phyloP scores from a whole-genome alignment of 805 yeast genomes.

The Pichia nakasei region DNA sequence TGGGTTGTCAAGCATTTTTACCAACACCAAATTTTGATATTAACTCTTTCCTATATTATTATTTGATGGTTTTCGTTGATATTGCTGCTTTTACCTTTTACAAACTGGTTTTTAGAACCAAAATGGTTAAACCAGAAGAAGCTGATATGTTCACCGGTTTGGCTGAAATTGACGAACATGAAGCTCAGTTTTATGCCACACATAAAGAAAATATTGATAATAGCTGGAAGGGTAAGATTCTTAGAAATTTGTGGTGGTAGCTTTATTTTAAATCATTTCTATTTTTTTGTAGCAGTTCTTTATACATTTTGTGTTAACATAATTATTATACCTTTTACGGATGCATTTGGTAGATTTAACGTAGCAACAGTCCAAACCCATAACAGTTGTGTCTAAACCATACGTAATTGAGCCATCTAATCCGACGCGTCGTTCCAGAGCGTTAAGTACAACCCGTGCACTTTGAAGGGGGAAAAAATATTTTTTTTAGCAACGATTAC shows the following conservation, averaged over 20 bases:
- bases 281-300: background rate
- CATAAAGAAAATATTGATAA: background rate
- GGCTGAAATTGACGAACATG: slow-evolving; percentile 43
- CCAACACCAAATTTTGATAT: slow-evolving; percentile 30
- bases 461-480: no score
- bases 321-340: no score
- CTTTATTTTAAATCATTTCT: background rate
- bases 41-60: slow-evolving; percentile 36
- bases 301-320: no score
- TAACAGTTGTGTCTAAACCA: no score
- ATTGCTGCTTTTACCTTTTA: slow-evolving; percentile 28
- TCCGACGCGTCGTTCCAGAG: no score
- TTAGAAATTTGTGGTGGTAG: slow-evolving; percentile 5
- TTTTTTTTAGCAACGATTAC: no score
- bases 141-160: slow-evolving; percentile 39
- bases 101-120: slow-evolving; percentile 33
- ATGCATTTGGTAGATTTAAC: no score
- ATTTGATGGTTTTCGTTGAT: slow-evolving; percentile 35
- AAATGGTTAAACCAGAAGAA: slow-evolving; percentile 32
- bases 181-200: slow-evolving; percentile 24
- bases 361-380: no score
- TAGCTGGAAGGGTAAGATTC: slow-evolving; percentile 1
- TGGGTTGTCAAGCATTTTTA: slow-evolving; percentile 35
- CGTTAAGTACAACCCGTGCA: no score
- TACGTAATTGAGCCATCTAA: no score